Conservation (phyloP, 2,329 filamentous ascomycete species). For the Cladosporium oxysporum region DNA sequence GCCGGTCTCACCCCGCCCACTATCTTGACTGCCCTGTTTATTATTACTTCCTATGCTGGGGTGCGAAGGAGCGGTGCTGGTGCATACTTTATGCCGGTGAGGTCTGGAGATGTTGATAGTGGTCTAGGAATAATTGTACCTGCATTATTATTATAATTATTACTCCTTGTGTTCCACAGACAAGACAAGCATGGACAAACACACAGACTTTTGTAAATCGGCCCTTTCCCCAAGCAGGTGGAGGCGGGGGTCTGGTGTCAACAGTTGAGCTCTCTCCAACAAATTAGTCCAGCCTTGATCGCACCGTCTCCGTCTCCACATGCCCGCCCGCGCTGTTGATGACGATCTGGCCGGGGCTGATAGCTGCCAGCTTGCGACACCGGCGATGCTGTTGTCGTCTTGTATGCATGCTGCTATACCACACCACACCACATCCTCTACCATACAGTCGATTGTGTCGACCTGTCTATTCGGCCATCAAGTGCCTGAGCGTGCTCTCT, state of each 20-base stretch:
- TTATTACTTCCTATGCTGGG: not conserved
- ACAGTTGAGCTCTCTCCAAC: slow-evolving; percentile 11
- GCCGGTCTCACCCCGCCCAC: too few species aligned
- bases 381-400: not conserved
- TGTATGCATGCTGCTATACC: not conserved
- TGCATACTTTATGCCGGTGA: not conserved
- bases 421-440: not conserved
- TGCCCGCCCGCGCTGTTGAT: too few species aligned
- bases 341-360: not conserved
- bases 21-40: too few species aligned
- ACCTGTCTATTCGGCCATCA: not conserved
- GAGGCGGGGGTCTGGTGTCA: slow-evolving; percentile 7
- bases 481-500: not conserved
- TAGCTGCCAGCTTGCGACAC: not conserved
- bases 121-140: not conserved
- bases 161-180: not conserved
- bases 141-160: too few species aligned
- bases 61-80: not conserved
- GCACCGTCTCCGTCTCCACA: not conserved
- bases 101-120: not conserved
- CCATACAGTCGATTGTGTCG: not conserved
- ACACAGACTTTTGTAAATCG: slow-evolving; percentile 1
- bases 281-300: not conserved
- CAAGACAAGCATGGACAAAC: not conserved
- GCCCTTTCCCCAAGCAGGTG: slow-evolving; percentile 12